A percentile compares a stretch with the other conserved stretches of the same genome.
phyloP scores from a whole-genome alignment of 805 yeast genomes.

The Ogataea methylovora region DNA sequence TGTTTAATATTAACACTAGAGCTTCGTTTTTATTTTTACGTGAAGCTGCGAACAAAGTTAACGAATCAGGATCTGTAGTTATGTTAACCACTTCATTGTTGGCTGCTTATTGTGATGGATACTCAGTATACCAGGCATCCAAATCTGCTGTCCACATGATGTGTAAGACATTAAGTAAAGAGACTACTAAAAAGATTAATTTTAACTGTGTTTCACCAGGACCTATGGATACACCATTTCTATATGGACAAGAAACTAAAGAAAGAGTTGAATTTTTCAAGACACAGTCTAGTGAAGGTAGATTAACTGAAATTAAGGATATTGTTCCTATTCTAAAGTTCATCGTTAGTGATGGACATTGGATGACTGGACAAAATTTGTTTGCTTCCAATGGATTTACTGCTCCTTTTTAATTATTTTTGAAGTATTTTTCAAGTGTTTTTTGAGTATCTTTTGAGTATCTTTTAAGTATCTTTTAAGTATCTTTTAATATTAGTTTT shows the following conservation, averaged over 20 bases:
- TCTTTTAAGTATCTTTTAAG: no score
- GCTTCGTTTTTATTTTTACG: slow-evolving; percentile 55
- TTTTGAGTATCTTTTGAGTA: no score
- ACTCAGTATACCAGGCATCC: slow-evolving; percentile 48
- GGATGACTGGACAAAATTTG: slow-evolving; percentile 67
- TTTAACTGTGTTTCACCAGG: slow-evolving; percentile 58
- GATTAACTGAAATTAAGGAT: slow-evolving; percentile 52
- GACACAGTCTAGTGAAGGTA: slow-evolving; percentile 36
- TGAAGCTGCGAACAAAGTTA: slow-evolving; percentile 44
- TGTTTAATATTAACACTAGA: slow-evolving; percentile 49
- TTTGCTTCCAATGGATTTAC: slow-evolving; percentile 61
- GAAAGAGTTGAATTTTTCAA: slow-evolving; percentile 49
- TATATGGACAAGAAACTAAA: slow-evolving; percentile 51
- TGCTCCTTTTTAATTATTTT: no score
- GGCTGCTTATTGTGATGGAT: slow-evolving; percentile 55
- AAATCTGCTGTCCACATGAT: slow-evolving; percentile 50
- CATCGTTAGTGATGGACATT: slow-evolving; percentile 55
- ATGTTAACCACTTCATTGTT: slow-evolving; percentile 55
- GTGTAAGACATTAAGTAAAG: slow-evolving; percentile 48
- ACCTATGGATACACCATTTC: slow-evolving; percentile 61
- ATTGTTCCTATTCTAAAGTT: slow-evolving; percentile 58
- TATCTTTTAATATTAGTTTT: no score
- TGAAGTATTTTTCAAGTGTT: no score
- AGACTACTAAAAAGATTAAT: slow-evolving; percentile 38
- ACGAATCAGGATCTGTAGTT: slow-evolving; percentile 47